These are phyloP conservation scores for Primulina tabacum DNA, from an alignment of 257 asterid genomes.

Conservation along the genomic window DNA sequence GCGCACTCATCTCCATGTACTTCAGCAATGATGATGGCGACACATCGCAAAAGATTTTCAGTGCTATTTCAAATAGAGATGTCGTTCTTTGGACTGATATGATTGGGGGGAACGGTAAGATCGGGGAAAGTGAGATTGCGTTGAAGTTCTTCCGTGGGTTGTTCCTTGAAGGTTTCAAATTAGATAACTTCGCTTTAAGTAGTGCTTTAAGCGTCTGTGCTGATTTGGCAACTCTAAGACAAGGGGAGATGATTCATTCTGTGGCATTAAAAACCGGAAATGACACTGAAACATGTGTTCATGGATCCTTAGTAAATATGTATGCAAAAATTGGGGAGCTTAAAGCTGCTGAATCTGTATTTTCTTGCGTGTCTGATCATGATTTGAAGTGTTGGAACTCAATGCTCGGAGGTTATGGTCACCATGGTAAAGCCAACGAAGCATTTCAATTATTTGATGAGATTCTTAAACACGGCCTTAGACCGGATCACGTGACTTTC, in stretches of 20 bases:
- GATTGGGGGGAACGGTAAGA: constrained; percentile 72
- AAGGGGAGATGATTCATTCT: constrained; percentile 75
- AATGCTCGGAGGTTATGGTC: constrained; percentile 66
- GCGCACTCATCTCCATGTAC: constrained; percentile 69
- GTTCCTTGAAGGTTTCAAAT: constrained; percentile 34
- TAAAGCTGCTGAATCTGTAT: constrained; percentile 40
- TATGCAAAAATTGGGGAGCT: constrained; percentile 81
- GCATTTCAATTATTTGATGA: constrained; percentile 49
- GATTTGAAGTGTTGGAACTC: constrained; percentile 88
- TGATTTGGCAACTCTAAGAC: constrained; percentile 63
- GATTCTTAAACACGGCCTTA: constrained; percentile 48
- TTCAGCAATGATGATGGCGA: constrained; percentile 45
- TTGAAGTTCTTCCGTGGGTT: constrained; percentile 46
- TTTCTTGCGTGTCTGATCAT: constrained; percentile 32
- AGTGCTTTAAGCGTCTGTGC: constrained; percentile 74
- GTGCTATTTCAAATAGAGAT: constrained; percentile 48
- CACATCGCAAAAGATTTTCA: constrained; percentile 55
- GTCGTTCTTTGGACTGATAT: constrained; percentile 83
- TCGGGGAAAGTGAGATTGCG: constrained; percentile 63
- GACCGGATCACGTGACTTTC: constrained; percentile 67
- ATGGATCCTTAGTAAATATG: constrained; percentile 72
- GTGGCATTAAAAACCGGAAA: constrained; percentile 57
- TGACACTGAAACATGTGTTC: constrained; percentile 49
- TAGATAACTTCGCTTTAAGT: constrained; percentile 62
- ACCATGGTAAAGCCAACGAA: constrained; percentile 61